Evolutionary conservation across 73 alveolate species (phyloP).

Genomic region (Tetrahymena borealis): DNA sequence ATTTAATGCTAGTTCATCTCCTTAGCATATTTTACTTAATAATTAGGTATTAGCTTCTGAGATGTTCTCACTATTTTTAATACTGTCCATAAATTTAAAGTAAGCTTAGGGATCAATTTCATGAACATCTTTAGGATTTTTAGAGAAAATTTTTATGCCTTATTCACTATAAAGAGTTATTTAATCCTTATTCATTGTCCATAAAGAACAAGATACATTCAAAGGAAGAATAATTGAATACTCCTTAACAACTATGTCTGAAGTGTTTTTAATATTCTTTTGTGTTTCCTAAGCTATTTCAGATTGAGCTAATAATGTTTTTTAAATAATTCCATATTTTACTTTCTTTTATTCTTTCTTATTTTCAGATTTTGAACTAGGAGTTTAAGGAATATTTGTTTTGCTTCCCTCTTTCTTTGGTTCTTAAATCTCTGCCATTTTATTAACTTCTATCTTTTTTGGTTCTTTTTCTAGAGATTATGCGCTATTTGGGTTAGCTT

Average conservation of each 20-base stretch:
- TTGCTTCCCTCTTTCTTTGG: slow-evolving; percentile 10
- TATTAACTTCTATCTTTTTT: not conserved
- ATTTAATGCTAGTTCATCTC: not conserved
- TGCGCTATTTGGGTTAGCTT: not conserved
- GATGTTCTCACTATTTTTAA: not conserved
- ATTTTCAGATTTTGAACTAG: not conserved
- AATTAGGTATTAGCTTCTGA: not conserved
- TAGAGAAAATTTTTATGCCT: slow-evolving; percentile 54
- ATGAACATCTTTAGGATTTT: slow-evolving; percentile 38
- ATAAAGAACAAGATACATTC: slow-evolving; percentile 45
- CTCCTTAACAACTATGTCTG: slow-evolving; percentile 63
- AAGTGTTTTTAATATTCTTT: slow-evolving; percentile 56
- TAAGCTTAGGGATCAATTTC: slow-evolving; percentile 18
- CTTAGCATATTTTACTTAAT: not conserved
- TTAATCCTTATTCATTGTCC: slow-evolving; percentile 67
- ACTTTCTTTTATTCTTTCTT: slow-evolving; percentile 63
- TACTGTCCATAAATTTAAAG: not conserved
- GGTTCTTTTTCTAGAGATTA: slow-evolving; percentile 2
- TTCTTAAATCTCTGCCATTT: not conserved
- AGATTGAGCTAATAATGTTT: slow-evolving; percentile 51
- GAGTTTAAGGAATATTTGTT: not conserved
- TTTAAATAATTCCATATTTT: slow-evolving; percentile 35
- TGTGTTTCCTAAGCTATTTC: slow-evolving; percentile 49
- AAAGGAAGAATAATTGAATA: slow-evolving; percentile 59
- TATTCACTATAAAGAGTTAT: slow-evolving; percentile 52